phyloP scores from a whole-genome alignment of 495 filamentous ascomycete genomes.

The Aspergillus asperescens region DNA sequence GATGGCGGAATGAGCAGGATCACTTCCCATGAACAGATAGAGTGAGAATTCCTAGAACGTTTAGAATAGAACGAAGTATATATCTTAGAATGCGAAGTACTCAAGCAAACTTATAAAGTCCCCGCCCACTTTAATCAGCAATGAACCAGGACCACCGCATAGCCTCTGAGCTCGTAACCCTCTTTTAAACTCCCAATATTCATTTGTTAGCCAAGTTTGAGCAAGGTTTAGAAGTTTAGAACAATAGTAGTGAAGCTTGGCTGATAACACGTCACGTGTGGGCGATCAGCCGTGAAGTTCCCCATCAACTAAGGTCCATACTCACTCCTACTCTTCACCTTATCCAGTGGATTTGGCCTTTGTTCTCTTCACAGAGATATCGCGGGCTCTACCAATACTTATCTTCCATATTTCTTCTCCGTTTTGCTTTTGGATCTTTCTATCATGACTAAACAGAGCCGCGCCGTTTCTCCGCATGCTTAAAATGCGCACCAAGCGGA shows the following conservation, averaged over 20 bases:
- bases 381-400: neutral
- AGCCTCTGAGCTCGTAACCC: no score
- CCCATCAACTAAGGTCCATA: slow-evolving; percentile 13
- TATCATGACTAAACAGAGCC: slow-evolving; percentile 17
- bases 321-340: neutral
- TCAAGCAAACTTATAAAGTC: no score
- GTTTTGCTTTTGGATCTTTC: neutral
- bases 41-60: neutral
- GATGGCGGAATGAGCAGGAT: slow-evolving; percentile 27
- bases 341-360: neutral
- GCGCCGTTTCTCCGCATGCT: slow-evolving; percentile 20
- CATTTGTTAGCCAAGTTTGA: no score
- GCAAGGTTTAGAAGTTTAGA: neutral
- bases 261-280: slow-evolving; percentile 21
- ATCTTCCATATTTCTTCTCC: neutral
- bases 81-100: no score
- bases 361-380: neutral
- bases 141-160: no score
- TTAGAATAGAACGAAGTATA: neutral
- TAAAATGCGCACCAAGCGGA: slow-evolving; percentile 24
- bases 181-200: no score
- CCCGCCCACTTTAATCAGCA: no score
- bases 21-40: slow-evolving; percentile 5
- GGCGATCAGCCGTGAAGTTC: slow-evolving; percentile 19
- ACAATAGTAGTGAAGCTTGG: slow-evolving; percentile 10